Evolutionary conservation across 2,329 filamentous ascomycete species (phyloP), one percentile per base, ranked within the genome.

Genomic region (Gaeumannomyces tritici): DNA sequence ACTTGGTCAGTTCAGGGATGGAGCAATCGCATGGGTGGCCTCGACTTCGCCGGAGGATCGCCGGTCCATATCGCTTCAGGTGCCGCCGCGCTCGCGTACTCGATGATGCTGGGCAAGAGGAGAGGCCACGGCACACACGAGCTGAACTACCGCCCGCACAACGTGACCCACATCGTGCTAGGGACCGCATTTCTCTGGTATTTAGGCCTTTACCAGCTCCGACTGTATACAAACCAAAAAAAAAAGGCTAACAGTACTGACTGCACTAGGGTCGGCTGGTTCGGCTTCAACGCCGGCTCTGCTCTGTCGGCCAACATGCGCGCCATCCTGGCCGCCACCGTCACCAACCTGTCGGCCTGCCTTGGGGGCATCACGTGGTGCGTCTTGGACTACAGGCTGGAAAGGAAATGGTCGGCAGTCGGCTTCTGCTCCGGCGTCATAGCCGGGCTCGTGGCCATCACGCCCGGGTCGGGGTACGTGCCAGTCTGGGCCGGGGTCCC

Each of bases 231-330:
- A n/a, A n/a, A n/a, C n/a, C n/a, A n/a, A n/a, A n/a, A n/a, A n/a
- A n/a, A n/a, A n/a, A n/a, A n/a, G n/a, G n/a, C n/a, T n/a, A n/a
- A n/a, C n/a, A n/a, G n/a, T n/a, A n/a, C n/a, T n/a, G n/a, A n/a
- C n/a, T n/a, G n/a, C n/a, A n/a, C n/a, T n/a, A n/a, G n/a, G 93
- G 90, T 96, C 57, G 92, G 93, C 63, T 97, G 92, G 93, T 95
- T 96, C 73, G 93, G 93, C 59, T 97, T 97, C 84, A 97, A 96
- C 75, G 92, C 90, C 62, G 93, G 93, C 65, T 84, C 89, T 4
- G 93, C 91, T 2, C 81, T 96, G 56, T 83, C 84, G 64, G 89
- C 91, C 66, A 96, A 95, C 77, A 79, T 96, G 68, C 90, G 93
- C 64, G 90, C 93, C 62, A 81, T 96, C 73, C 93, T 96, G 89